Base-by-base conservation (phyloP, 2,329 filamentous ascomycete genomes). In the Tympanopsis confertula region DNA sequence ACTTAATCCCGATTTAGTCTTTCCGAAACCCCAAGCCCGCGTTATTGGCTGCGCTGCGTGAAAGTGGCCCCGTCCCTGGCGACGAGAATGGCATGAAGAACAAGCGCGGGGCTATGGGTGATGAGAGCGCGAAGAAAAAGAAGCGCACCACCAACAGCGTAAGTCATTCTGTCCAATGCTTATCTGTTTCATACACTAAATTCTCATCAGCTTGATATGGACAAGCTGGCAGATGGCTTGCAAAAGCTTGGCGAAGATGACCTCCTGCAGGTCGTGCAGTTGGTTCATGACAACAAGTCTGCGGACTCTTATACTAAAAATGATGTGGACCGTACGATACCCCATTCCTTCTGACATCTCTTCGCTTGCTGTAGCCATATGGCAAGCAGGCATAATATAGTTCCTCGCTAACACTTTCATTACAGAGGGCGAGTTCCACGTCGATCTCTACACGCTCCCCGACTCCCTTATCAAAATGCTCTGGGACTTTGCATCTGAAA, bases 201-300 rank as follows among this genome's bases (percentile, higher is more conserved):
- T n/a, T 28, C 24, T 7, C 50, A 50, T 30, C 54, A 74, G 61
- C 68, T 84, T 48, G 91, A 98, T 59, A 91, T 94, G 68, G 91
- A 98, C 67, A 96, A 94, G 69, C 76, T 98, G 50, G 91, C 89
- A 20, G 88, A 96, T 41, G 87, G 82, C 0, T 68, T 98, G 41
- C 79, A 89, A 56, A 87, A 86, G 66, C 76, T 98, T 19, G 74
- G 76, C 45, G 91, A 98, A 65, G 91, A 98, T 47, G 89, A 96
- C 52, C 66, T 98, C 30, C 69, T 98, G 43, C 85, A 91, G 49
- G 86, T 96, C 18, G 93, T 98, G 43, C 89, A 96, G 65, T 82
- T 98, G 75, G 89, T 98, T 44, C 91, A 96, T 59, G 91, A 98
- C 63, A 86, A 95, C 65, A 96, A 96, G 69, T 80, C 77, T 1